Conservation (phyloP, 768 basidiomycete species). For the Gautieria morchelliformis region DNA sequence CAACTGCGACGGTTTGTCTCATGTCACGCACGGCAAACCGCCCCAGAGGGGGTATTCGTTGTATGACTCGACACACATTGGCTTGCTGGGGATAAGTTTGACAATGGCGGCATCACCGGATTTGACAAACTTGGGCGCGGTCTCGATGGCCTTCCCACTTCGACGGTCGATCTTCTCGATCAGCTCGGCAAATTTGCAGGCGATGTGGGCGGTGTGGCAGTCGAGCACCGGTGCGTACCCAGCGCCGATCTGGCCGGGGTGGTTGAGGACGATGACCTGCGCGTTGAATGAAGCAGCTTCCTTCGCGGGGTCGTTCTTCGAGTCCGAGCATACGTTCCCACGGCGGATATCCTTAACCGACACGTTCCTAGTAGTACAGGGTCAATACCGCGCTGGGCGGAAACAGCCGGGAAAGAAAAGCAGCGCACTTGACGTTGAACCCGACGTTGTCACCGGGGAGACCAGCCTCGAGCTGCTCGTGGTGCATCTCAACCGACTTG, state of each 20-base stretch:
- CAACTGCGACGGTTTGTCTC: conserved; percentile 98
- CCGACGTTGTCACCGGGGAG: conserved; percentile 98
- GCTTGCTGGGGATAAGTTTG: conserved; percentile 94
- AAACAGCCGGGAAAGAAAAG: not conserved
- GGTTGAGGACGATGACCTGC: conserved; percentile 99
- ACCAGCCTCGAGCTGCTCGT: conserved; percentile 94
- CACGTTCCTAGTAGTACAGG: conserved; percentile 69
- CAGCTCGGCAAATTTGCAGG: conserved; percentile 98
- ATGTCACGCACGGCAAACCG: conserved; percentile 99
- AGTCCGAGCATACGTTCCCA: conserved; percentile 98
- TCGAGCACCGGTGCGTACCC: conserved; percentile 99
- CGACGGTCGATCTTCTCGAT: conserved; percentile 99
- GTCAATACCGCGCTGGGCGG: not conserved
- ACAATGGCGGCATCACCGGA: conserved; percentile 99
- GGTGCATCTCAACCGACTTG: conserved; percentile 99
- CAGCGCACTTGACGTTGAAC: conserved; percentile 89
- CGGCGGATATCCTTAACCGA: conserved; percentile 99
- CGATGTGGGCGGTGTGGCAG: conserved; percentile 99
- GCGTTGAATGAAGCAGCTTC: conserved; percentile 99
- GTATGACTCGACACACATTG: conserved; percentile 92
- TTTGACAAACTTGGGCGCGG: conserved; percentile 94
- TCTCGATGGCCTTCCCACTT: conserved; percentile 88
- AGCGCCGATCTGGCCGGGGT: conserved; percentile 99
- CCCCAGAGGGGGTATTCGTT: conserved; percentile 98
- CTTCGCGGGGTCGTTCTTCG: conserved; percentile 99